Conservation (phyloP, 2,329 filamentous ascomycete species). For the Lasiodiplodia sp. region DNA sequence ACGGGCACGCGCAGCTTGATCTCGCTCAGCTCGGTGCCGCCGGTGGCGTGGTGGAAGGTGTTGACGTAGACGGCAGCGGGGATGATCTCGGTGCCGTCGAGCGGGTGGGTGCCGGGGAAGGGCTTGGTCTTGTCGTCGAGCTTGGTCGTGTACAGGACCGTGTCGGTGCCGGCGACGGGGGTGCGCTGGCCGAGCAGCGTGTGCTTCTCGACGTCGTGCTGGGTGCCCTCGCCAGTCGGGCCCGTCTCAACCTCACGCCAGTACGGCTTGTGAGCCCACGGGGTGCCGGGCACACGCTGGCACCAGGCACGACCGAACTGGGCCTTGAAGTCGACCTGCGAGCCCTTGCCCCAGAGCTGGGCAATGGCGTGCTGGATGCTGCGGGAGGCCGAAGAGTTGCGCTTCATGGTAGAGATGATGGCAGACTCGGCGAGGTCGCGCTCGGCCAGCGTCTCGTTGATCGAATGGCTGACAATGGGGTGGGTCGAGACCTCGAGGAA, state of each 20-base stretch:
- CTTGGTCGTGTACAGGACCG: conserved; percentile 38
- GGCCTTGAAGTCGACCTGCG: conserved; percentile 38
- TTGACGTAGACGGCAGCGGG: conserved; percentile 53
- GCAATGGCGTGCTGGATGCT: conserved; percentile 40
- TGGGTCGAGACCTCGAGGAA: conserved; percentile 55
- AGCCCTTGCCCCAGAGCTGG: conserved; percentile 43
- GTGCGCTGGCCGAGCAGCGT: conserved; percentile 44
- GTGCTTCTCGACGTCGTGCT: conserved; percentile 47
- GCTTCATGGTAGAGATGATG: conserved; percentile 43
- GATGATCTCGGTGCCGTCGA: conserved; percentile 53
- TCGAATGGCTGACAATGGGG: conserved; percentile 52
- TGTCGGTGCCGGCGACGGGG: conserved; percentile 40
- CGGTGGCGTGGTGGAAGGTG: conserved; percentile 48
- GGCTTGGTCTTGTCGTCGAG: conserved; percentile 50
- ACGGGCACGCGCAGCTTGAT: conserved; percentile 48
- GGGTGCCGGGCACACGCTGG: conserved; percentile 31
- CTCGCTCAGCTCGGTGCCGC: conserved; percentile 40
- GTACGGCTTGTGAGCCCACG: conserved; percentile 39
- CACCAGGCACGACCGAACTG: conserved; percentile 29
- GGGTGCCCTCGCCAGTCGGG: neutral
- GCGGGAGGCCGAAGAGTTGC: conserved; percentile 38
- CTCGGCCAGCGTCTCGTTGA: conserved; percentile 49
- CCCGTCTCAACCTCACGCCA: conserved; percentile 34
- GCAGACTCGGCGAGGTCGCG: conserved; percentile 41
- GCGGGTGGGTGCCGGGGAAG: conserved; percentile 51